Evolutionary conservation across 1,284 basidiomycete genomes (phyloP), one percentile per base, ranked within the genome.

Genomic region (Cryptococcus sp.): DNA sequence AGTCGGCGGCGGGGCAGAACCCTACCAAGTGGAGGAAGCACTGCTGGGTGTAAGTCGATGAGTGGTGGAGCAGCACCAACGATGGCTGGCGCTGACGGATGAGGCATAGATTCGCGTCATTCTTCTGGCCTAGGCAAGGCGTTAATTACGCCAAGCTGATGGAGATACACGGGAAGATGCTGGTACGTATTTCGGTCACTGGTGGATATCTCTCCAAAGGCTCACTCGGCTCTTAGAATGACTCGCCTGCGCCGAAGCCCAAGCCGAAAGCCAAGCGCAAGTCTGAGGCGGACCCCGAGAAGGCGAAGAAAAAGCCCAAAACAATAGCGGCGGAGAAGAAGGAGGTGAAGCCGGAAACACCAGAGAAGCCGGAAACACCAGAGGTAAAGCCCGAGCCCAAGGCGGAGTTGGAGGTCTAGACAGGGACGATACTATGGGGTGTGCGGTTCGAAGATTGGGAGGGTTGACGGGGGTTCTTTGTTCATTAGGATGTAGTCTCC

Each of bases 51-150:
- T 92, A 77, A 78, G 90, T 87, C 21, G 18, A 9, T 12, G 2
- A 39, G 7, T 18, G 12, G 8, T 8, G 15, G 9, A 20, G 36
- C 21, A 11, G 33, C n/a, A n/a, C n/a, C n/a, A n/a, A n/a, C 8
- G 13, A 23, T 2, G 21, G 20, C 15, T 15, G n/a, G 20, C 21
- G 47, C 13, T 50, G 48, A 50, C 56, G 21, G 59, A 59, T 24
- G 52, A 39, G 21, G 28, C 9, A 33, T 64, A 91, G 88, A 44
- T 95, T 95, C 65, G 90, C 93, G 37, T 92, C 91, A 1, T 82
- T 93, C 57, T 98, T 98, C 79, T 98, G 94, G 94, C 94, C 94
- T 4, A 91, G 94, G 79, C 91, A 94, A 78, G 76, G 76, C 16
- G 91, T 95, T 63, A 92, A 89, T 74, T 90, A 91, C 13, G 84